Conservation (phyloP, 257 asterid genomes). For the Solanum gracilifrons region DNA sequence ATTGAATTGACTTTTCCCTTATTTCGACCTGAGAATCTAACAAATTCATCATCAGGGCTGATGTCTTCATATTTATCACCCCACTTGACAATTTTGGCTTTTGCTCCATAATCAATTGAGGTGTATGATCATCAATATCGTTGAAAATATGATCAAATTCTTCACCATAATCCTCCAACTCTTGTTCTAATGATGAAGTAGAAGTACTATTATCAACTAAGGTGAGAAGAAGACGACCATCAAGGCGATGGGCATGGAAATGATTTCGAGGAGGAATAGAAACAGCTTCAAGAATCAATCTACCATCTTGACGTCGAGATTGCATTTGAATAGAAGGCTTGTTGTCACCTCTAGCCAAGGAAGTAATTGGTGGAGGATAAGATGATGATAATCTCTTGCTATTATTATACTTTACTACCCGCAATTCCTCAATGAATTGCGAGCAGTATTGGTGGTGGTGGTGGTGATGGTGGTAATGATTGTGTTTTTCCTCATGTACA, state of each 20-base stretch:
- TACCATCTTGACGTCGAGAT: slow-evolving; percentile 47
- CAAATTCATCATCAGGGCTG: slow-evolving; percentile 17
- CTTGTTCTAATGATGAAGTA: background rate
- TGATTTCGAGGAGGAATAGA: slow-evolving; percentile 36
- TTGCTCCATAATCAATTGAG: background rate
- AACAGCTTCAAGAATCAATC: slow-evolving; percentile 71
- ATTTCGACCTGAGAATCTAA: background rate
- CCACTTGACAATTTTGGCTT: slow-evolving; percentile 15
- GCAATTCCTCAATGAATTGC: slow-evolving; percentile 18
- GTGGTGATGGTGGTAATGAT: background rate
- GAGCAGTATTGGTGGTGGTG: background rate
- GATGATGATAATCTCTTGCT: slow-evolving; percentile 25
- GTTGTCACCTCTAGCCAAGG: slow-evolving; percentile 29
- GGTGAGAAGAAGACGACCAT: slow-evolving; percentile 68
- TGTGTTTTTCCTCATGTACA: slow-evolving; percentile 11
- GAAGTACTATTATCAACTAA: slow-evolving; percentile 4
- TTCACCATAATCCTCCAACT: slow-evolving; percentile 1
- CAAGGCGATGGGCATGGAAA: slow-evolving; percentile 47
- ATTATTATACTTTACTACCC: slow-evolving; percentile 19
- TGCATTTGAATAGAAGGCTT: slow-evolving; percentile 50
- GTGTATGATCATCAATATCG: slow-evolving; percentile 8
- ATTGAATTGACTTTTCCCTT: background rate
- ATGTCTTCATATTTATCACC: slow-evolving; percentile 25
- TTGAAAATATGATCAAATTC: slow-evolving; percentile 10
- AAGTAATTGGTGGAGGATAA: slow-evolving; percentile 72